These are phyloP conservation scores for Chlorella vulgaris DNA, from an alignment of 139 green algal species.

Conservation along the genomic window DNA sequence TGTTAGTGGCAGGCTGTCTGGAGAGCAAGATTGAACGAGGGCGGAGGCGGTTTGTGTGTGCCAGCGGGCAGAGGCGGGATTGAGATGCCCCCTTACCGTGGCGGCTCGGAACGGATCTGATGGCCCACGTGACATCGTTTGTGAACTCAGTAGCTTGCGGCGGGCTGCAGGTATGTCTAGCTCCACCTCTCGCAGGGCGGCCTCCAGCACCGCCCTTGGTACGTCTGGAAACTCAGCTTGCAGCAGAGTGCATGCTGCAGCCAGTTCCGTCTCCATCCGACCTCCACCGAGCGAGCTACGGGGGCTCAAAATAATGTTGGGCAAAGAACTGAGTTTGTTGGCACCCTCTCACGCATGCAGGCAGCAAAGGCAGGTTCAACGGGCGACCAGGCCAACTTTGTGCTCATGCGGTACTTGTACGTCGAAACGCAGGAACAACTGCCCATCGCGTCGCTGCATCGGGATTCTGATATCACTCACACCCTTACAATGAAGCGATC, in stretches of 20 bases:
- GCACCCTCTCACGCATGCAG: neutral
- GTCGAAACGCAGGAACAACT: too few relatives aligned
- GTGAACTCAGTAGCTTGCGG: neutral
- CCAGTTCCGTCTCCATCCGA: neutral
- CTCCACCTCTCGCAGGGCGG: slow-evolving; percentile 3
- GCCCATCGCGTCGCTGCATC: too few relatives aligned
- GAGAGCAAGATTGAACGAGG: too few relatives aligned
- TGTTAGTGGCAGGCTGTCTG: neutral
- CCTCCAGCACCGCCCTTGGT: neutral
- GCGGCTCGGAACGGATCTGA: neutral
- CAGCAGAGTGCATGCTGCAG: slow-evolving; percentile 14
- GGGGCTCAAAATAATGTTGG: neutral
- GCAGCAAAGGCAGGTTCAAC: too few relatives aligned
- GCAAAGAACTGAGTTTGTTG: neutral
- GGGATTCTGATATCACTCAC: too few relatives aligned
- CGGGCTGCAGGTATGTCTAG: slow-evolving; percentile 1
- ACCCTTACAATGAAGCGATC: too few relatives aligned
- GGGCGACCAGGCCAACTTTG: too few relatives aligned
- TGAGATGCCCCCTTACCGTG: neutral
- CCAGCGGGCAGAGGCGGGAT: neutral
- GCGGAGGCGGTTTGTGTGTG: neutral
- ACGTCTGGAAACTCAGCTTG: slow-evolving; percentile 16
- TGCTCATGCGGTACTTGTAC: too few relatives aligned
- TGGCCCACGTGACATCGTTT: neutral
- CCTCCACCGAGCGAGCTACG: neutral